Evolutionary conservation across 2,329 filamentous ascomycete genomes (phyloP).

Genomic region (Fusarium algeriense): DNA sequence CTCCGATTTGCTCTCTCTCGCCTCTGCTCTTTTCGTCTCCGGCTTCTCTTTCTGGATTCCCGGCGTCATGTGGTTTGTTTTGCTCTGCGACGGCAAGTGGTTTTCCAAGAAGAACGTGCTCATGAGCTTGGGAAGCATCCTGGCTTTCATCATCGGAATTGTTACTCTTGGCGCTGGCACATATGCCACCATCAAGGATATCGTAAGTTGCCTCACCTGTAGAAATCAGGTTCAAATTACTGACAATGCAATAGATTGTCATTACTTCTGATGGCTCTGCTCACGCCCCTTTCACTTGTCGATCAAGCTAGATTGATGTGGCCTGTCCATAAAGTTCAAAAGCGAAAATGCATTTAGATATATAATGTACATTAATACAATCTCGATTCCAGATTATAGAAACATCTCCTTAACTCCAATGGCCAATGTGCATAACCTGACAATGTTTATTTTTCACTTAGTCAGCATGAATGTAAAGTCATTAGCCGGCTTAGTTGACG

Average conservation of each 20-base stretch:
- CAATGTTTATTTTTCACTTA: too few relatives aligned
- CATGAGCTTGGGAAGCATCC: slow-evolving; percentile 33
- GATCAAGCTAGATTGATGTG: slow-evolving; percentile 17
- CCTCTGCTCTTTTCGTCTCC: slow-evolving; percentile 33
- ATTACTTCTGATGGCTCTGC: slow-evolving; percentile 32
- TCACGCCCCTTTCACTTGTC: slow-evolving; percentile 43
- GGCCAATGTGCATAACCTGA: neutral
- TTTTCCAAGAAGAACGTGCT: slow-evolving; percentile 36
- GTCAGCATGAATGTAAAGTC: too few relatives aligned
- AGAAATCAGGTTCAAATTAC: fast-evolving
- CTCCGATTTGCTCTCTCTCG: slow-evolving; percentile 35
- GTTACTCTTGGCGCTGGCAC: slow-evolving; percentile 39
- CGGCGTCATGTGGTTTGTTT: slow-evolving; percentile 34
- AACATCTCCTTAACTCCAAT: neutral
- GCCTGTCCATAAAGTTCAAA: neutral
- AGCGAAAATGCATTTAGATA: slow-evolving; percentile 16
- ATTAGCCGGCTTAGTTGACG: too few relatives aligned
- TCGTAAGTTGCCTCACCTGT: slow-evolving; percentile 8
- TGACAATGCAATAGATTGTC: slow-evolving; percentile 22
- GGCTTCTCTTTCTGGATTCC: slow-evolving; percentile 41
- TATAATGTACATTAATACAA: slow-evolving; percentile 10
- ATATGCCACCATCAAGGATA: slow-evolving; percentile 41
- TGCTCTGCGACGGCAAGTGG: slow-evolving; percentile 38
- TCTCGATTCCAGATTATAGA: neutral
- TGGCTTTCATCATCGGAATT: slow-evolving; percentile 35